Conservation (phyloP, 2,329 filamentous ascomycete species). For the Exophiala bonariae region DNA sequence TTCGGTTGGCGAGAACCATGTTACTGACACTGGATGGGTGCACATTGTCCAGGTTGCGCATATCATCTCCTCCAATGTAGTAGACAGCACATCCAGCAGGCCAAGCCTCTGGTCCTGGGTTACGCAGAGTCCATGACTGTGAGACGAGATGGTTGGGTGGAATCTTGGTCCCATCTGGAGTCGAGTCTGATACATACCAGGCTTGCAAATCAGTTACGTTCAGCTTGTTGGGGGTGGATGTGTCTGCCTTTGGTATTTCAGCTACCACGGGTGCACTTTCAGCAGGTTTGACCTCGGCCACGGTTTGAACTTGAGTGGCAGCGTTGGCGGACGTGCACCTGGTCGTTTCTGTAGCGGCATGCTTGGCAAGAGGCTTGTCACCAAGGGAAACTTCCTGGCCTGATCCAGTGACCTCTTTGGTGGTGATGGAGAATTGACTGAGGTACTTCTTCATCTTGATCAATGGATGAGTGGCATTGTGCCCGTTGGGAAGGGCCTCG, state of each 20-base stretch:
- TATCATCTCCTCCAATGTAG: conserved; percentile 92
- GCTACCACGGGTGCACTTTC: conserved; percentile 35
- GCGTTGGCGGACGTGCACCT: conserved; percentile 51
- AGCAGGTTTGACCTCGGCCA: conserved; percentile 69
- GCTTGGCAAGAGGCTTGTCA: conserved; percentile 54
- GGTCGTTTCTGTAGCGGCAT: conserved; percentile 54
- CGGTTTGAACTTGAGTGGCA: conserved; percentile 67
- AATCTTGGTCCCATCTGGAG: conserved; percentile 75
- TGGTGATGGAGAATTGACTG: conserved; percentile 82
- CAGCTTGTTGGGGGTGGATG: conserved; percentile 34
- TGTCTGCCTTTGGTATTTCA: conserved; percentile 2
- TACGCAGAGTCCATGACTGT: conserved; percentile 89
- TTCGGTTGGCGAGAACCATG: conserved; percentile 77
- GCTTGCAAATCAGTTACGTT: conserved; percentile 56
- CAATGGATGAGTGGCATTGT: conserved; percentile 94
- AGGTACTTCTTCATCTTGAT: conserved; percentile 97
- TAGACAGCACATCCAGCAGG: conserved; percentile 86
- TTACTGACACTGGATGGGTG: conserved; percentile 77
- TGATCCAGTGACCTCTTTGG: conserved; percentile 72
- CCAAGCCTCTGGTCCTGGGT: conserved; percentile 77
- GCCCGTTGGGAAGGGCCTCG: conserved; percentile 83
- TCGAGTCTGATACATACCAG: conserved; percentile 73
- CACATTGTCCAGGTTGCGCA: conserved; percentile 83
- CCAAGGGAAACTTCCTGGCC: conserved; percentile 71
- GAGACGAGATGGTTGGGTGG: conserved; percentile 72